Conservation (phyloP, 768 basidiomycete species). For the Rhodotorula toruloides region DNA sequence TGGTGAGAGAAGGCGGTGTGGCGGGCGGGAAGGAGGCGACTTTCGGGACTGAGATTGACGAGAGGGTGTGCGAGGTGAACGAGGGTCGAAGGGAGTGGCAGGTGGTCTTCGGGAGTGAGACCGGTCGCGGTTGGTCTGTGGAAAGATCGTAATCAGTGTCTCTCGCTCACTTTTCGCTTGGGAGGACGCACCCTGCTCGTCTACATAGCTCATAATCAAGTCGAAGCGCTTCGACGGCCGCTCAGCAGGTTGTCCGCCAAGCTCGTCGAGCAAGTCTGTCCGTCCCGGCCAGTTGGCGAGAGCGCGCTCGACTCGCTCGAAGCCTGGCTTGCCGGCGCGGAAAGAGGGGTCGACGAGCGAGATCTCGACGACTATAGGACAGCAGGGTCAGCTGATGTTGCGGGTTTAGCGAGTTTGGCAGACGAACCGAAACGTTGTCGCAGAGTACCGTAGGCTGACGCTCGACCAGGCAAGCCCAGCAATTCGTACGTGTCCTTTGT, state of each 20-base stretch:
- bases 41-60: constrained; percentile 3
- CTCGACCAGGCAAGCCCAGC: constrained; percentile 28
- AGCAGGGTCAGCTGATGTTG: neutral
- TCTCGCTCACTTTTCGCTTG: no score
- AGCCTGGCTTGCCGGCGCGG: constrained; percentile 25
- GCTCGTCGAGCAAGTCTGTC: constrained; percentile 22
- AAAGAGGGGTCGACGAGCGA: constrained; percentile 18
- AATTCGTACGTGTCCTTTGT: constrained; percentile 34
- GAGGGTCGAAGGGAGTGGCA: neutral
- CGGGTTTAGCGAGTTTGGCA: neutral
- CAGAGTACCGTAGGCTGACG: constrained; percentile 18
- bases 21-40: neutral
- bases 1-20: neutral
- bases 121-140: constrained; percentile 2
- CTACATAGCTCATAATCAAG: constrained; percentile 14
- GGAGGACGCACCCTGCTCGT: constrained; percentile 4
- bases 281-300: constrained; percentile 16
- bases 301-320: constrained; percentile 17
- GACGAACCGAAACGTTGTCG: constrained; percentile 31
- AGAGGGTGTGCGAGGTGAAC: neutral
- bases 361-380: constrained; percentile 31
- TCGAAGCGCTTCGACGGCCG: neutral
- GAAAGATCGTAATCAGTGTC: neutral
- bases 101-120: neutral
- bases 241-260: neutral